Conservation (phyloP, 1,139 yeast genomes). For the Blastobotrys indianensis region DNA sequence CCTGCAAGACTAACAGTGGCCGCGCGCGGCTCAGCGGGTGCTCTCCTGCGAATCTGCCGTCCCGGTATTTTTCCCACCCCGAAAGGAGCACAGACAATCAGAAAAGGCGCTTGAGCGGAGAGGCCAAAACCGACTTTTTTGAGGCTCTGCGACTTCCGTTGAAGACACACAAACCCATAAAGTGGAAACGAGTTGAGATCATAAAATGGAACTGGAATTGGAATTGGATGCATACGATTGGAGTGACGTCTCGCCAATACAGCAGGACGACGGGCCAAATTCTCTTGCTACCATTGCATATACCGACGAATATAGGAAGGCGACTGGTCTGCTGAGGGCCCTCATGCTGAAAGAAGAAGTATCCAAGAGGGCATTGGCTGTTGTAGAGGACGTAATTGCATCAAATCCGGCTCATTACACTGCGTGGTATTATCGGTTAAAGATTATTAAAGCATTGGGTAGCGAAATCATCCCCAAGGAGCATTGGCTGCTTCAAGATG, state of each 20-base stretch:
- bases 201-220: too few relatives aligned
- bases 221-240: constrained; percentile 23
- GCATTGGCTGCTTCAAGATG: constrained; percentile 36
- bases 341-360: constrained; percentile 56
- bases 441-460: constrained; percentile 42
- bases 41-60: not conserved
- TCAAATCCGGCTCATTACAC: constrained; percentile 88
- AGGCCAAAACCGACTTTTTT: too few relatives aligned
- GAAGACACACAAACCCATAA: not conserved
- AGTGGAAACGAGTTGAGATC: too few relatives aligned
- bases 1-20: not conserved
- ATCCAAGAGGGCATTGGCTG: constrained; percentile 62
- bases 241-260: constrained; percentile 32
- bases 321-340: constrained; percentile 59
- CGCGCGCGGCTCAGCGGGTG: not conserved
- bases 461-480: constrained; percentile 29
- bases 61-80: not conserved
- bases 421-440: constrained; percentile 73
- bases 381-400: constrained; percentile 59
- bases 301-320: constrained; percentile 57
- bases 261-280: constrained; percentile 39
- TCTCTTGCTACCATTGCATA: constrained; percentile 71
- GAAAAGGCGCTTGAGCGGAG: not conserved
- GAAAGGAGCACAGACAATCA: not conserved
- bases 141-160: too few relatives aligned